These are phyloP conservation scores for Akanthomyces dipterigenus DNA, from an alignment of 2,329 filamentous ascomycete species.

Conservation along the genomic window DNA sequence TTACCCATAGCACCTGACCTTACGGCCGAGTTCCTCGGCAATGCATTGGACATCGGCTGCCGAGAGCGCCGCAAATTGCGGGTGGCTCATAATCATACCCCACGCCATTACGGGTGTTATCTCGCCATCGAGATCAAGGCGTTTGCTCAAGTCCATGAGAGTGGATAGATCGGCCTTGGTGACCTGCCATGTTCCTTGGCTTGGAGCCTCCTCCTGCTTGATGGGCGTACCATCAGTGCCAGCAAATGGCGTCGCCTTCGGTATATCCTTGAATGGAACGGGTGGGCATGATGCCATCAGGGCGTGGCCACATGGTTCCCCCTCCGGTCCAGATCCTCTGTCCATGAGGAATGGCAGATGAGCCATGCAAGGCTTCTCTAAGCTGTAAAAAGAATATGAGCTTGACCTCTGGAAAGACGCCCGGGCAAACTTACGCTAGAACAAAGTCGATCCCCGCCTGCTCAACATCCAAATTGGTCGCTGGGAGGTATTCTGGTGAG, in stretches of 20 bases:
- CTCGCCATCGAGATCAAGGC: conserved; percentile 77
- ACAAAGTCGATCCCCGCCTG: conserved; percentile 86
- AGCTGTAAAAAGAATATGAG: conserved; percentile 45
- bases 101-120: conserved; percentile 96
- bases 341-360: conserved; percentile 76
- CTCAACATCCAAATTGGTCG: conserved; percentile 58
- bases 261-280: conserved; percentile 46
- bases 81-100: conserved; percentile 70
- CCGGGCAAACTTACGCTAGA: conserved; percentile 57
- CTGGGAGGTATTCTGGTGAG: conserved; percentile 22
- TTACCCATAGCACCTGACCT: conserved; percentile 89
- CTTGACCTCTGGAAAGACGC: not conserved
- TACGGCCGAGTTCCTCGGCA: conserved; percentile 66
- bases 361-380: conserved; percentile 90
- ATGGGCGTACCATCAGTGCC: conserved; percentile 30
- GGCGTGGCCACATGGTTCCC: conserved; percentile 76
- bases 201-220: conserved; percentile 21
- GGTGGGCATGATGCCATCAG: conserved; percentile 91
- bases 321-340: conserved; percentile 49
- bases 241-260: conserved; percentile 47
- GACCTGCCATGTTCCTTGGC: conserved; percentile 72
- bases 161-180: conserved; percentile 71
- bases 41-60: conserved; percentile 64
- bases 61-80: conserved; percentile 59
- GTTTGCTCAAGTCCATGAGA: conserved; percentile 75